These are phyloP conservation scores for Musa balbisiana DNA, from an alignment of 202 grass and related monocot genomes.

Conservation along the genomic window DNA sequence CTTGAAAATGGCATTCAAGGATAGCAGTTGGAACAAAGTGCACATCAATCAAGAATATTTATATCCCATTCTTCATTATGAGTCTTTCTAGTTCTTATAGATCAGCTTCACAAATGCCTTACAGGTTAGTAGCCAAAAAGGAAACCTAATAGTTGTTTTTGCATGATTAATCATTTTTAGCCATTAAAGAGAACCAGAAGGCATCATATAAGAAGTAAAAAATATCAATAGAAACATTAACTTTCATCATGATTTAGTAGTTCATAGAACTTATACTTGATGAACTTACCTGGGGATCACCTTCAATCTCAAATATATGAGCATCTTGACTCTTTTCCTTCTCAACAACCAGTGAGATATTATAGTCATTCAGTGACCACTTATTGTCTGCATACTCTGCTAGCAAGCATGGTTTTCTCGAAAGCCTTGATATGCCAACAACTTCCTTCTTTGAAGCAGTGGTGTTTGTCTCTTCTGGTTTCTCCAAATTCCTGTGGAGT, in stretches of 20 bases:
- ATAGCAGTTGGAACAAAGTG: background rate
- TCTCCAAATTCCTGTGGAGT: constrained; percentile 12
- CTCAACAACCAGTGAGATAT: constrained; percentile 39
- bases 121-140: background rate
- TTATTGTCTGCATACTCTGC: constrained; percentile 62
- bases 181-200: background rate
- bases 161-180: background rate
- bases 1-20: background rate
- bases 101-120: background rate
- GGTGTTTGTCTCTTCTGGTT: constrained; percentile 30
- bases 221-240: background rate
- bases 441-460: constrained; percentile 34
- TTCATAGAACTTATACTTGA: background rate
- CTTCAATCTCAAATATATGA: constrained; percentile 42
- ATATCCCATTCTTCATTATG: constrained; percentile 1
- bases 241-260: background rate
- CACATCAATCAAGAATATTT: too few species aligned
- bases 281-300: constrained; percentile 45
- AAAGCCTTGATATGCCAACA: constrained; percentile 39
- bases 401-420: constrained; percentile 33
- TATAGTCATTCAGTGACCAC: constrained; percentile 53
- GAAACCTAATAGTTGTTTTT: background rate
- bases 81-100: background rate
- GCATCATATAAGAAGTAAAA: background rate
- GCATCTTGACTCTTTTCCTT: constrained; percentile 37